phyloP scores from a whole-genome alignment of 225 moss, liverwort and hornwort genomes.

The Neckera pumila region DNA sequence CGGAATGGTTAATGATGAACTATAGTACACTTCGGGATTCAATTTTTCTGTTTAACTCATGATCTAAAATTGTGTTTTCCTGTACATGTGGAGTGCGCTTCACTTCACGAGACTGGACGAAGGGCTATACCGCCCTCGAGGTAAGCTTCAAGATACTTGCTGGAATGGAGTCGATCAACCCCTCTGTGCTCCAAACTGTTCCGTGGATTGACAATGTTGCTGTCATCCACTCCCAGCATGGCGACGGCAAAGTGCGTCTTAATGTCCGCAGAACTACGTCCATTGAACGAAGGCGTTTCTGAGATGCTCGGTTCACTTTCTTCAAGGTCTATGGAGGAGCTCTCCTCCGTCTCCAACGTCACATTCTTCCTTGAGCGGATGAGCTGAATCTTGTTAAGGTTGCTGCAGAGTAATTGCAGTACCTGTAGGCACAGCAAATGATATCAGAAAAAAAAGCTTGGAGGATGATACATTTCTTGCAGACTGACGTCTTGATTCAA shows the following conservation, averaged over 20 bases:
- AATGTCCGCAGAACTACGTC: neutral
- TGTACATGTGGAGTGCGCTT: neutral
- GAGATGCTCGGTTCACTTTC: conserved; percentile 8
- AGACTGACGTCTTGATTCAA: neutral
- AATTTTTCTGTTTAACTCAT: neutral
- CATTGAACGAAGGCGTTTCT: neutral
- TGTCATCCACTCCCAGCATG: conserved; percentile 34
- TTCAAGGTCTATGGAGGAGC: conserved; percentile 13
- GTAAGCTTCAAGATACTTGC: conserved; percentile 20
- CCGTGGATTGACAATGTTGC: neutral
- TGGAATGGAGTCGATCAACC: conserved; percentile 21
- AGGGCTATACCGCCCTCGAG: conserved; percentile 15
- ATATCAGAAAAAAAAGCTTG: neutral
- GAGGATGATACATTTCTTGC: neutral
- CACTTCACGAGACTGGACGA: conserved; percentile 35
- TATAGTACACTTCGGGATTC: neutral
- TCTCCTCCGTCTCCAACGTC: neutral
- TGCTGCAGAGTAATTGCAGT: conserved; percentile 34
- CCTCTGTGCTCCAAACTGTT: conserved; percentile 17
- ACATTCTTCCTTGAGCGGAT: neutral
- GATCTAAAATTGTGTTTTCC: neutral
- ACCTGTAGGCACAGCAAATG: conserved; percentile 13
- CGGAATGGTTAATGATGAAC: neutral
- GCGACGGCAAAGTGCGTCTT: conserved; percentile 43
- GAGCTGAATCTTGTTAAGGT: neutral